Conservation (phyloP, 129 eudicot genomes). For the Apium graveolens region DNA sequence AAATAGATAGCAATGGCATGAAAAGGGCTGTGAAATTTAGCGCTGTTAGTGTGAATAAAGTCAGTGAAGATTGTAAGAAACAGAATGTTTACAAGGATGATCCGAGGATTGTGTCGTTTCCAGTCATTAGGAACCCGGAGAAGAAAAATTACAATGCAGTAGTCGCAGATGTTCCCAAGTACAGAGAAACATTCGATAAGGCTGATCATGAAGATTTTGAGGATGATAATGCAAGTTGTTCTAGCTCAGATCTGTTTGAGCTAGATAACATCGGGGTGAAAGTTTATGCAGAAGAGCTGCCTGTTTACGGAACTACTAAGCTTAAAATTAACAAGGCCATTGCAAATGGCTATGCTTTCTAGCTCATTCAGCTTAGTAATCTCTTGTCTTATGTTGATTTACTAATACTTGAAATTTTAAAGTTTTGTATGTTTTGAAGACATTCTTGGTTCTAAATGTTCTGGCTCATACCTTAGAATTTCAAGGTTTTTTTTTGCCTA, state of each 20-base stretch:
- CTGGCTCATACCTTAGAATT: neutral
- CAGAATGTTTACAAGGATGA: conserved; percentile 22
- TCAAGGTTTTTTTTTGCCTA: neutral
- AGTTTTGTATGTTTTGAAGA: neutral
- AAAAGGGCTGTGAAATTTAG: conserved; percentile 71
- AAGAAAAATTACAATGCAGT: conserved; percentile 16
- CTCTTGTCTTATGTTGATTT: neutral
- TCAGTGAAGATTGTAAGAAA: conserved; percentile 23
- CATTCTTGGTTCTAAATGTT: neutral
- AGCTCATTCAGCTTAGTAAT: conserved; percentile 5
- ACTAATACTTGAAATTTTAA: too few relatives aligned
- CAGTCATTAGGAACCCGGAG: conserved; percentile 26
- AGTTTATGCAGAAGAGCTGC: conserved; percentile 50
- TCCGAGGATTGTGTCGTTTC: conserved; percentile 19
- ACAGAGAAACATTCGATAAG: conserved; percentile 15
- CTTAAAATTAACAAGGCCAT: conserved; percentile 37
- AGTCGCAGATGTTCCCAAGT: conserved; percentile 14
- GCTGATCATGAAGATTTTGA: conserved; percentile 20
- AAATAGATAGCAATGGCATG: conserved; percentile 12
- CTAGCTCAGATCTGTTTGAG: conserved; percentile 87
- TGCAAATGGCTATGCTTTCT: conserved; percentile 25
- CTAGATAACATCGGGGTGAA: conserved; percentile 45
- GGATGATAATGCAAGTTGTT: conserved; percentile 43
- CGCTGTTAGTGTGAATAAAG: conserved; percentile 29
- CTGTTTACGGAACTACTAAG: conserved; percentile 77